These are phyloP conservation scores for Botrytis cinerea DNA, from an alignment of 2,329 filamentous ascomycete genomes.

Conservation along the genomic window DNA sequence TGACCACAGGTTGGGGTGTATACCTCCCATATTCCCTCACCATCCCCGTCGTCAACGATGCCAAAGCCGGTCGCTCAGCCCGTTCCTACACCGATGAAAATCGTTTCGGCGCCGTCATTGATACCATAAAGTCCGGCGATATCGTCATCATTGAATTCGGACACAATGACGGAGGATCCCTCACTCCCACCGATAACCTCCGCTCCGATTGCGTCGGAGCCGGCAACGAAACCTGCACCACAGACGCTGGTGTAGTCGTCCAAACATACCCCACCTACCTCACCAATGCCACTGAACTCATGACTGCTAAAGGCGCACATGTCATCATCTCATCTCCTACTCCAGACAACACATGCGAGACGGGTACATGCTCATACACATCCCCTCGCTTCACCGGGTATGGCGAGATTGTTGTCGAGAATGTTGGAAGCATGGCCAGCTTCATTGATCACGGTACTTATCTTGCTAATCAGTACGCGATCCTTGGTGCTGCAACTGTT, in stretches of 20 bases:
- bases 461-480: slow-evolving; percentile 51
- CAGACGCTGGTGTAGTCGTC: slow-evolving; percentile 49
- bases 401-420: slow-evolving; percentile 48
- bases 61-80: slow-evolving; percentile 65
- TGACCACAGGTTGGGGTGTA: slow-evolving; percentile 59
- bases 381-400: slow-evolving; percentile 60
- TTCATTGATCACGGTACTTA: slow-evolving; percentile 62
- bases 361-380: slow-evolving; percentile 50
- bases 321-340: slow-evolving; percentile 63
- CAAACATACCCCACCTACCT: slow-evolving; percentile 40
- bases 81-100: slow-evolving; percentile 67
- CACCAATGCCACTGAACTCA: slow-evolving; percentile 34
- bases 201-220: slow-evolving; percentile 56
- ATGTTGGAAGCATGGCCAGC: slow-evolving; percentile 43
- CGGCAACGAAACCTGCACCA: slow-evolving; percentile 50
- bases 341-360: slow-evolving; percentile 64
- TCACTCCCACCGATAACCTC: slow-evolving; percentile 56
- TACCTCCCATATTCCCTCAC: slow-evolving; percentile 56
- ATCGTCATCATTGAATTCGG: slow-evolving; percentile 62
- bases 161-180: slow-evolving; percentile 66
- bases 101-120: slow-evolving; percentile 60
- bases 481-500: slow-evolving; percentile 49
- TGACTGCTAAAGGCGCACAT: slow-evolving; percentile 56
- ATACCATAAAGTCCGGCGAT: slow-evolving; percentile 40
- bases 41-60: slow-evolving; percentile 60